Evolutionary conservation across 306 rosid genomes (phyloP).

Genomic region (Ziziphus jujuba): DNA sequence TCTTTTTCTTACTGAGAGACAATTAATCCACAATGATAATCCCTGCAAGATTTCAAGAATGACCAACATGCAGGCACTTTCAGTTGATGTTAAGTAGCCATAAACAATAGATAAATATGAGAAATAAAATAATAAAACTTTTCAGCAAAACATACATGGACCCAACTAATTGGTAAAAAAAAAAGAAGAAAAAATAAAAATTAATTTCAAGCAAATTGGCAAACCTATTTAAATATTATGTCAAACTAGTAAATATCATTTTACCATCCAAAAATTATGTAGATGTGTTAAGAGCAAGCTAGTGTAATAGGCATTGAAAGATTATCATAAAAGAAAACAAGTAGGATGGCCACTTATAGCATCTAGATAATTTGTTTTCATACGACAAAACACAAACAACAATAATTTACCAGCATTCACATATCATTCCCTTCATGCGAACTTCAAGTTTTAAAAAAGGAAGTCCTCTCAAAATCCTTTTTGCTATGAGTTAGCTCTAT

Average conservation of each 20-base stretch:
- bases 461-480: slow-evolving; percentile 94
- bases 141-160: neutral
- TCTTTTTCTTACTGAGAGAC: slow-evolving; percentile 55
- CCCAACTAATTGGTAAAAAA: neutral
- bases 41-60: slow-evolving; percentile 53
- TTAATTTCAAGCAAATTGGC: neutral
- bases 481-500: slow-evolving; percentile 86
- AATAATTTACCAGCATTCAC: slow-evolving; percentile 79
- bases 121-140: neutral
- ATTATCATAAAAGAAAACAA: neutral
- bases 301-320: neutral
- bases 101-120: neutral
- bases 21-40: slow-evolving; percentile 58
- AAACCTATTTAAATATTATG: neutral
- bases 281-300: neutral
- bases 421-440: slow-evolving; percentile 84
- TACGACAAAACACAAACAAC: neutral
- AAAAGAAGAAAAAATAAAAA: neutral
- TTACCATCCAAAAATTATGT: neutral
- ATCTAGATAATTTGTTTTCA: neutral
- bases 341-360: neutral
- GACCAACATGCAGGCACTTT: slow-evolving; percentile 8
- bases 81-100: slow-evolving; percentile 1
- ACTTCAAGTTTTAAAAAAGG: slow-evolving; percentile 78
- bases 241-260: neutral